Conservation (phyloP, 1,284 basidiomycete species). For the Ustilago loliicola region DNA sequence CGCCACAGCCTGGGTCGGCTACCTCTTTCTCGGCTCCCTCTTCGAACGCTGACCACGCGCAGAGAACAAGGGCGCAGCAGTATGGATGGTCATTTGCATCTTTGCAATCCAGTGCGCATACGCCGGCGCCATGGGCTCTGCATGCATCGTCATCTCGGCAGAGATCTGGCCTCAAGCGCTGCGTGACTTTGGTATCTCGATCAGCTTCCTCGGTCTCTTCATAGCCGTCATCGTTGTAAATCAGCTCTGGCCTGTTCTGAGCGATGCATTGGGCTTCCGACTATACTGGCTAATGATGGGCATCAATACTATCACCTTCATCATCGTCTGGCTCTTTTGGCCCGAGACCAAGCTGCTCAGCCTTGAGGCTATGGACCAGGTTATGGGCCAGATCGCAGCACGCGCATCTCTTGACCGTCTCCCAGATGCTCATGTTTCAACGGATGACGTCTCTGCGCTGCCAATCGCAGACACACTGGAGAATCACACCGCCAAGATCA, state of each 20-base stretch:
- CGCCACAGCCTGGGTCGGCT: background rate
- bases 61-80: background rate
- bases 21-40: background rate
- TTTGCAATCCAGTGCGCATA: background rate
- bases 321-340: slow-evolving; percentile 10
- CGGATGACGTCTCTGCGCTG: background rate
- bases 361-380: slow-evolving; percentile 8
- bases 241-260: slow-evolving; percentile 22
- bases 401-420: background rate
- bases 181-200: background rate
- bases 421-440: background rate
- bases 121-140: background rate
- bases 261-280: slow-evolving; percentile 7
- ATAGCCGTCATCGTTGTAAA: slow-evolving; percentile 14
- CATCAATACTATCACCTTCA: slow-evolving; percentile 11
- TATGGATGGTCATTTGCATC: background rate
- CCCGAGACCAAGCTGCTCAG: slow-evolving; percentile 14
- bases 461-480: background rate
- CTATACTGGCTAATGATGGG: slow-evolving; percentile 21
- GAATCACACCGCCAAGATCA: background rate
- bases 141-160: background rate
- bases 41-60: background rate
- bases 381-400: slow-evolving; percentile 7
- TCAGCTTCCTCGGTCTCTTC: background rate
- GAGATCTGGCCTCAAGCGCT: background rate